Base-by-base conservation (phyloP, 73 alveolate species). In the Paramecium biaurelia region DNA sequence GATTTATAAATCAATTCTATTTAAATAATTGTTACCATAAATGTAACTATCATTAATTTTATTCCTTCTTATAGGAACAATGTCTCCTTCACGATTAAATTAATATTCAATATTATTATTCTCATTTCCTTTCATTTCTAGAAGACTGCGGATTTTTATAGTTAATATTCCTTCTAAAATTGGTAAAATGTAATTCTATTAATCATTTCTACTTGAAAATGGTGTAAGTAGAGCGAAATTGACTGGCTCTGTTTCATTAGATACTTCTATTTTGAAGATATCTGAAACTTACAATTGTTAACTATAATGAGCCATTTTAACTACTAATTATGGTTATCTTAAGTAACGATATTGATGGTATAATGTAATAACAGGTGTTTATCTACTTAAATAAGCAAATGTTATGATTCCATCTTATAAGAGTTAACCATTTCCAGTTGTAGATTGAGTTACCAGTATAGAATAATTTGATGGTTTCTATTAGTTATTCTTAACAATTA, bases 341-440 rank as follows among this genome's bases (percentile, higher is more conserved):
- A 10, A 2, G 20, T 74, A 74, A n/a, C 18, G 18, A 15, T 74
- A 37, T 24, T 35, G n/a, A 74, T 63, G 84, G 15, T 63, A 63
- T 63, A 63, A 32, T 30, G 84, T 63, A 23, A 63, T 26, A 32
- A 32, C 41, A 9, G 84, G 84, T 10, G 84, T 63, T 63, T 63
- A 63, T 63, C 26, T 63, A n/a, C 84, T 63, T 26, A 63, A 32
- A 63, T 30, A 63, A 30, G 84, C 84, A 30, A 30, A 63, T 30
- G 84, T 63, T 8, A 79, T 79, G 14, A 79, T 24, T 79, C 90
- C 90, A 79, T 79, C 90, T 47, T 42, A 43, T 45, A 79, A 79
- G 0, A 79, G 32, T 41, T 23, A 38, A 0, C 90, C 90, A 43
- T 26, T 43, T 43, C 74, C 70, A 79, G 45, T 24, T 18, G 34